Conservation (phyloP, 345 rosid genomes). For the Rhizophora mangle region DNA sequence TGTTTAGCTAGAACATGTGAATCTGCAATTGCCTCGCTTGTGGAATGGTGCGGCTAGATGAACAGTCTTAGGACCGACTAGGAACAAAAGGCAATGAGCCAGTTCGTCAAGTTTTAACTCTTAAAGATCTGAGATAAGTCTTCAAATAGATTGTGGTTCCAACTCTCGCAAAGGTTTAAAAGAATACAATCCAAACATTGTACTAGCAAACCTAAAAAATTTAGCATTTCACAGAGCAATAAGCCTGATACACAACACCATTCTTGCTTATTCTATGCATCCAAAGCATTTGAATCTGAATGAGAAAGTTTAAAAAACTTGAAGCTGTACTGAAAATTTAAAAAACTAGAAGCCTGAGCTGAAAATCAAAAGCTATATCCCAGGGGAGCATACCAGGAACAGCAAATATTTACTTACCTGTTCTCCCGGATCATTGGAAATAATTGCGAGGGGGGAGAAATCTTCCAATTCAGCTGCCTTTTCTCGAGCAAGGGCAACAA, state of each 20-base stretch:
- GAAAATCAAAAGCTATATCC: neutral
- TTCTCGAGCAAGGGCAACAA: constrained; percentile 85
- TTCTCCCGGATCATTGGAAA: constrained; percentile 35
- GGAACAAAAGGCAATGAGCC: neutral
- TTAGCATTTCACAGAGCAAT: no score
- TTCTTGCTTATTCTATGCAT: neutral
- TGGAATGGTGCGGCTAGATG: neutral
- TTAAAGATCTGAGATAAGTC: neutral
- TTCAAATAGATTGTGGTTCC: neutral
- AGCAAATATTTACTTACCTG: constrained; percentile 46
- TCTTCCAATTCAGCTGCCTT: constrained; percentile 96
- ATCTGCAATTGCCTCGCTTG: neutral
- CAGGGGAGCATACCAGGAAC: neutral
- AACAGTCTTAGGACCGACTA: neutral
- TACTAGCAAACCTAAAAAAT: no score
- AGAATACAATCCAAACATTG: no score
- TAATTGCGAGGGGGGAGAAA: constrained; percentile 64
- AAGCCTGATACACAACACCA: no score
- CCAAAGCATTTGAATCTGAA: neutral
- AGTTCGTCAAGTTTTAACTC: neutral
- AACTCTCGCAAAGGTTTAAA: no score
- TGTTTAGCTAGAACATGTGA: no score
- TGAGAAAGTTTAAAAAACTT: neutral
- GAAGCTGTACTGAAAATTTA: neutral
- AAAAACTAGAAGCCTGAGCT: neutral